Conservation (phyloP, 495 filamentous ascomycete genomes). For the Penicillium psychrofluorescens region DNA sequence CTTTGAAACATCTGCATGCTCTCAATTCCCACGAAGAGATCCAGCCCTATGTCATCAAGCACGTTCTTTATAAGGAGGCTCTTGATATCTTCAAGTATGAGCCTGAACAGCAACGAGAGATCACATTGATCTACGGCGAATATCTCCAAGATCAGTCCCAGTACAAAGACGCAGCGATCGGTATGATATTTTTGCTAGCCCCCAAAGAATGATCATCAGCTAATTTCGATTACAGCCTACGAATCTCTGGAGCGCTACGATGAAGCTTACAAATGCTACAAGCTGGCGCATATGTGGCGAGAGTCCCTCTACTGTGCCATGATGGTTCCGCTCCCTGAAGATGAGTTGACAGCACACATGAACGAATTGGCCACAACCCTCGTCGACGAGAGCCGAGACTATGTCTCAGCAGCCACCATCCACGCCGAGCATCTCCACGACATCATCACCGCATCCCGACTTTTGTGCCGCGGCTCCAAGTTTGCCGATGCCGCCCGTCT, state of each 20-base stretch:
- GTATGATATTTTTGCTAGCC: constrained; percentile 19
- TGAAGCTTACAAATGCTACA: constrained; percentile 70
- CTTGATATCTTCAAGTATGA: constrained; percentile 82
- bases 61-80: constrained; percentile 70
- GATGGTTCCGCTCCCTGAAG: constrained; percentile 50
- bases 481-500: constrained; percentile 81
- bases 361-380: constrained; percentile 60
- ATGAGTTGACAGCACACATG: constrained; percentile 58
- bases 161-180: constrained; percentile 76
- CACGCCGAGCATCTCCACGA: constrained; percentile 74
- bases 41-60: constrained; percentile 64
- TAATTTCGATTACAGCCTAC: constrained; percentile 50
- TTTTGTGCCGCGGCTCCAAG: constrained; percentile 74
- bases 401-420: constrained; percentile 68
- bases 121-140: constrained; percentile 71
- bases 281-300: constrained; percentile 78
- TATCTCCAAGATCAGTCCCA: constrained; percentile 65
- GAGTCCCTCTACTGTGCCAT: constrained; percentile 75
- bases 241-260: constrained; percentile 72
- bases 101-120: constrained; percentile 44
- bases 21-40: constrained; percentile 67
- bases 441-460: constrained; percentile 53
- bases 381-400: constrained; percentile 79
- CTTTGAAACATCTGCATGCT: constrained; percentile 64
- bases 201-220: not conserved